phyloP scores from a whole-genome alignment of 192 early-diverging fungal species.

The Gryganskiella cystojenkinii region DNA sequence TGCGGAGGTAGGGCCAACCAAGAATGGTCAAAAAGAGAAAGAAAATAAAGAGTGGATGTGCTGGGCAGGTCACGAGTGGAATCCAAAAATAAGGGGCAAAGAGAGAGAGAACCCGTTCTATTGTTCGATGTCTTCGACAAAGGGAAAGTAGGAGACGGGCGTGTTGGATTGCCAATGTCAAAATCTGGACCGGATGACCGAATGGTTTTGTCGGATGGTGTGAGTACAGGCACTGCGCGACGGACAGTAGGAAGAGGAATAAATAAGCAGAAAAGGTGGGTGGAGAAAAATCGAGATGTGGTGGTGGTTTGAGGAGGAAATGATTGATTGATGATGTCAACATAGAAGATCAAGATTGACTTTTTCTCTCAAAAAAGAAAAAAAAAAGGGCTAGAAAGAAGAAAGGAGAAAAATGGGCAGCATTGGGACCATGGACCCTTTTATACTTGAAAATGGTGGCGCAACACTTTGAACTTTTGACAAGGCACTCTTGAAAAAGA shows the following conservation, averaged over 20 bases:
- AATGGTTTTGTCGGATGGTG: not conserved
- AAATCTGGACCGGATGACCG: too few relatives aligned
- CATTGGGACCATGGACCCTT: not conserved
- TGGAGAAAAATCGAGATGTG: not conserved
- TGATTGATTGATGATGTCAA: not conserved
- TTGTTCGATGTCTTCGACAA: too few relatives aligned
- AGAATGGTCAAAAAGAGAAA: not conserved
- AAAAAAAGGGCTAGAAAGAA: slow-evolving; percentile 10
- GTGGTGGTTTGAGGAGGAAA: too few relatives aligned
- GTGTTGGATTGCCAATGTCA: too few relatives aligned
- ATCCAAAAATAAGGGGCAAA: too few relatives aligned
- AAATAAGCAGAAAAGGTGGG: not conserved
- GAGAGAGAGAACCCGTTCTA: too few relatives aligned
- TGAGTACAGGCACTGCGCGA: not conserved
- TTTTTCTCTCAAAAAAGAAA: too few relatives aligned
- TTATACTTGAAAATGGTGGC: slow-evolving; percentile 22
- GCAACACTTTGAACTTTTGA: too few relatives aligned
- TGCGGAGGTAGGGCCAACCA: not conserved
- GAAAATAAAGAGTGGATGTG: not conserved
- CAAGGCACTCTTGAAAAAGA: too few relatives aligned
- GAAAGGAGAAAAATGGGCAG: not conserved
- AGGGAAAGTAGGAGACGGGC: too few relatives aligned
- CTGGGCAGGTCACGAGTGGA: not conserved
- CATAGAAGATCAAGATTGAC: not conserved
- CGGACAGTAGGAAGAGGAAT: not conserved